Evolutionary conservation across 805 yeast species (phyloP).

Genomic region (Candida silvatica): DNA sequence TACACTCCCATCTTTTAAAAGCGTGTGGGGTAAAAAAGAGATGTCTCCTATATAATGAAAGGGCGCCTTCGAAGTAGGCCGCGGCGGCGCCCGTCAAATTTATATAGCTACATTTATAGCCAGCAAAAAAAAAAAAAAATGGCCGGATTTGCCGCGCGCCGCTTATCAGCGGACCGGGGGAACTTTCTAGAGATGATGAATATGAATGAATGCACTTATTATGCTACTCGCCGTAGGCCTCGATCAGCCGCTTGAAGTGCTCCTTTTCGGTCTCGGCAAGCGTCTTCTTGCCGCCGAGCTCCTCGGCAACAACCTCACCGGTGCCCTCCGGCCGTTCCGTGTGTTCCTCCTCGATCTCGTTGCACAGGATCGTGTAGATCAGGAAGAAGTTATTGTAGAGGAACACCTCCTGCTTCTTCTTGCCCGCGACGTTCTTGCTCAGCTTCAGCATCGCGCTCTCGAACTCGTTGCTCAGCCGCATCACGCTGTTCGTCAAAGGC

Average conservation of each 20-base stretch:
- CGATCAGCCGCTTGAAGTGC: conserved; percentile 15
- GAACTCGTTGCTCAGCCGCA: conserved; percentile 67
- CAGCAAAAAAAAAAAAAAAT: neutral
- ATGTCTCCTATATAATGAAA: too few relatives aligned
- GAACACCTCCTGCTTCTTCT: conserved; percentile 55
- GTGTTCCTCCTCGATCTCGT: conserved; percentile 5
- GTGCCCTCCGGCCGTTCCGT: conserved; percentile 15
- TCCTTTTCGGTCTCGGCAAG: conserved; percentile 11
- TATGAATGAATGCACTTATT: neutral
- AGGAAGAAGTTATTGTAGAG: conserved; percentile 65
- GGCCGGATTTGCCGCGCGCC: neutral
- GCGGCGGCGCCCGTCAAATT: too few relatives aligned
- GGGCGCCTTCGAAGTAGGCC: too few relatives aligned
- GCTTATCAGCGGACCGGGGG: neutral
- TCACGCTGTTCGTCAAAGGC: conserved; percentile 64
- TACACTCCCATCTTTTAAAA: conserved; percentile 8
- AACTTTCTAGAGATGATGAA: too few relatives aligned
- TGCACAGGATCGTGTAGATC: conserved; percentile 43
- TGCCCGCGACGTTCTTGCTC: conserved; percentile 35
- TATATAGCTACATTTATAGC: too few relatives aligned
- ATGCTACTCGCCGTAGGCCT: conserved; percentile 9
- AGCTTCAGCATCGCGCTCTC: conserved; percentile 72
- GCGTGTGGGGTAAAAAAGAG: neutral
- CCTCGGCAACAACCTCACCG: conserved; percentile 9
- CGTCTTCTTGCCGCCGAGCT: conserved; percentile 5